Evolutionary conservation across 1,284 basidiomycete species (phyloP).

Genomic region (Pseudozyma thailandica): DNA sequence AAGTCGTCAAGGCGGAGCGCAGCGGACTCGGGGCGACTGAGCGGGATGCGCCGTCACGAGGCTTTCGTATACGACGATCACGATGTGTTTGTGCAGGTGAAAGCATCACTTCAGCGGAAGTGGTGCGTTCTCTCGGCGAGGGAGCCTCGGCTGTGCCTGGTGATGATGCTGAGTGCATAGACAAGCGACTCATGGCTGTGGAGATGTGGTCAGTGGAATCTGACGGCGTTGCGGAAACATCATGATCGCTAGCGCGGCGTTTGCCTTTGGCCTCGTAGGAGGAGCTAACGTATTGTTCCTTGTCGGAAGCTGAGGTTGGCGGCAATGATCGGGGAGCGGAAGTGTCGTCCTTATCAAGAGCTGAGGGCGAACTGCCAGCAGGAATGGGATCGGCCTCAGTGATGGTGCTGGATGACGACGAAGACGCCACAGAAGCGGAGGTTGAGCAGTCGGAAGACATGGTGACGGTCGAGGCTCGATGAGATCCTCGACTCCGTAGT

Average conservation of each 20-base stretch:
- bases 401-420: constrained; percentile 11
- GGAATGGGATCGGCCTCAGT: neutral
- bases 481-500: constrained; percentile 6
- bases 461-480: neutral
- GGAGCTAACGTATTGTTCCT: neutral
- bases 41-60: constrained; percentile 15
- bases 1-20: constrained; percentile 15
- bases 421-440: constrained; percentile 3
- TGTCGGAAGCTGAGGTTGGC: neutral
- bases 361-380: neutral
- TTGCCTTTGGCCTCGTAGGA: constrained; percentile 32
- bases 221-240: neutral
- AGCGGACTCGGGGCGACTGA: constrained; percentile 29
- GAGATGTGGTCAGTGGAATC: neutral
- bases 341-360: neutral
- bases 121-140: neutral
- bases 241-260: constrained; percentile 20
- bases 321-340: neutral
- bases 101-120: neutral
- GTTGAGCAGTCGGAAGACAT: constrained; percentile 25
- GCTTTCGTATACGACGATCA: constrained; percentile 14
- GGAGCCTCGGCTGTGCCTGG: neutral
- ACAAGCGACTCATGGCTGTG: constrained; percentile 3
- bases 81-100: neutral
- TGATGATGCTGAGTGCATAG: neutral